Evolutionary conservation across 73 alveolate species (phyloP).

Genomic region (Paramecium octaurelia): DNA sequence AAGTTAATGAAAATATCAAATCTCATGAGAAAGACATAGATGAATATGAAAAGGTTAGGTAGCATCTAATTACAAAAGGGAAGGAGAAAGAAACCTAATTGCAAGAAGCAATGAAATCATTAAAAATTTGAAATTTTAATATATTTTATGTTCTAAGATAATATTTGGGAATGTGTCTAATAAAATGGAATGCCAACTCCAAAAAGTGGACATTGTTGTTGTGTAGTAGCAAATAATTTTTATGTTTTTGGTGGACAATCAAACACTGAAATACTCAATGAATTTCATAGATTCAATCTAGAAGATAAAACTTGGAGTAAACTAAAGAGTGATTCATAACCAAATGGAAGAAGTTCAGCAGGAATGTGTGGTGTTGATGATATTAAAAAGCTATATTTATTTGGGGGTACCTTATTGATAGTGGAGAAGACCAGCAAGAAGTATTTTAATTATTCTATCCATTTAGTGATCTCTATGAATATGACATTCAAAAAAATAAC

Average conservation of each 20-base stretch:
- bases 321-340: background rate
- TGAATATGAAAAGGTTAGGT: constrained; percentile 32
- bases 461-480: constrained; percentile 47
- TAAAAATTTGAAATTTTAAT: constrained; percentile 20
- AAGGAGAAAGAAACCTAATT: constrained; percentile 27
- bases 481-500: background rate
- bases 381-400: background rate
- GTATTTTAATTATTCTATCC: background rate
- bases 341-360: constrained; percentile 50
- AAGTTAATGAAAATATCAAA: background rate
- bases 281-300: constrained; percentile 40
- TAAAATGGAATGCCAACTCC: constrained; percentile 47
- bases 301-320: constrained; percentile 15
- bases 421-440: constrained; percentile 28
- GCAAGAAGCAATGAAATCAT: constrained; percentile 28
- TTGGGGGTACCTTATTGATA: constrained; percentile 56
- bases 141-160: constrained; percentile 30
- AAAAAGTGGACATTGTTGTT: constrained; percentile 59
- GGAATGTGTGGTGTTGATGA: constrained; percentile 25
- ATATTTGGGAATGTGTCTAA: background rate
- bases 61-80: constrained; percentile 8
- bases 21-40: constrained; percentile 30
- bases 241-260: constrained; percentile 56
- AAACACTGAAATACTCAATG: constrained; percentile 8
- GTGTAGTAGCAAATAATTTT: background rate